Percentiles rank a stretch among this genome's conserved stretches.
These are phyloP conservation scores for Aureobasidium lini DNA, from an alignment of 2,329 filamentous ascomycete genomes.

Conservation along the genomic window DNA sequence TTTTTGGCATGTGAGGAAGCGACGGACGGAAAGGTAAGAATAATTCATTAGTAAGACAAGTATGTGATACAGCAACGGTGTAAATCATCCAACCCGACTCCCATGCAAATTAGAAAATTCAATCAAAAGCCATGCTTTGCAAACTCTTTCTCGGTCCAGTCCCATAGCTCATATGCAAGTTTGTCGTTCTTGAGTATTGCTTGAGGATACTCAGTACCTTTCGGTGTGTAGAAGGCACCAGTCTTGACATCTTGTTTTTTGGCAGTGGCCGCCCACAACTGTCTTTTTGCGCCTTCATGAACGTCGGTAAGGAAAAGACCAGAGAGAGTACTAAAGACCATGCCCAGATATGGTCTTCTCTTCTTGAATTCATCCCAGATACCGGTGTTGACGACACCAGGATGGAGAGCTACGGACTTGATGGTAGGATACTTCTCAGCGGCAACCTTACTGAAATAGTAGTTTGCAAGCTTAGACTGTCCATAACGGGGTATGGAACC, in stretches of 20 bases:
- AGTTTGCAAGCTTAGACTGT: conserved; percentile 43
- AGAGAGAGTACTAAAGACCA: neutral
- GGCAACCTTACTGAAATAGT: conserved; percentile 37
- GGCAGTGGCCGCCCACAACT: conserved; percentile 24
- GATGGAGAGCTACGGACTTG: conserved; percentile 33
- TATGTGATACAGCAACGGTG: too few relatives aligned
- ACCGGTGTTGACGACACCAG: conserved; percentile 34
- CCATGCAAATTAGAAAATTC: neutral
- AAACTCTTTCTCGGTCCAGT: conserved; percentile 24
- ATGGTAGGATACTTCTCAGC: conserved; percentile 33
- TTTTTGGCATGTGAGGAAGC: too few relatives aligned
- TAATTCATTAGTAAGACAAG: too few relatives aligned
- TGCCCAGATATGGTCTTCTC: conserved; percentile 14
- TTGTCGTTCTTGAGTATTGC: conserved; percentile 24
- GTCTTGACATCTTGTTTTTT: conserved; percentile 16
- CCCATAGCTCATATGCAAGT: conserved; percentile 29
- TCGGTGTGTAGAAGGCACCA: conserved; percentile 33
- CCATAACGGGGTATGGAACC: conserved; percentile 33
- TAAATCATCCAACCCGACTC: too few relatives aligned
- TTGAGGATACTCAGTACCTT: conserved; percentile 25
- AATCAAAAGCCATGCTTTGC: conserved; percentile 1
- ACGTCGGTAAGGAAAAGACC: conserved; percentile 17
- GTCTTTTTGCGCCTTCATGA: conserved; percentile 22
- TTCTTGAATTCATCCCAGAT: conserved; percentile 24
- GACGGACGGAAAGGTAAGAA: too few relatives aligned